Conservation (phyloP, 257 asterid species). For the Avicennia marina region DNA sequence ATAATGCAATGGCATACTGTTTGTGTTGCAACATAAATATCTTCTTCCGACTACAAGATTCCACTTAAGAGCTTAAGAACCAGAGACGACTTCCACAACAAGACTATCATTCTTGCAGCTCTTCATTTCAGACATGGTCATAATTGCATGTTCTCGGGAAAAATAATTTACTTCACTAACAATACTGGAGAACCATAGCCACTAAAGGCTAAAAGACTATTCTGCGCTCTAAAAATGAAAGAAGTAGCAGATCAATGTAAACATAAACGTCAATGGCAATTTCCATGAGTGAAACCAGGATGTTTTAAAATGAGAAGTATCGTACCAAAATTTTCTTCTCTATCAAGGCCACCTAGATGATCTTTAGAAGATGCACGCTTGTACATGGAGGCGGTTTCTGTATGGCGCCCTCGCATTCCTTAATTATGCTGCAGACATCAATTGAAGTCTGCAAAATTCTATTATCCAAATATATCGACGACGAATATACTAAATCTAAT, state of each 20-base stretch:
- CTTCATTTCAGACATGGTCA: background rate
- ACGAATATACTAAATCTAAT: background rate
- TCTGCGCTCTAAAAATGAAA: background rate
- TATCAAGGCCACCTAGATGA: slow-evolving; percentile 33
- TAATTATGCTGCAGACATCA: slow-evolving; percentile 20
- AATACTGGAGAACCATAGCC: background rate
- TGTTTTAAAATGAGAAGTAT: background rate
- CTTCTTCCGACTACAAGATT: background rate
- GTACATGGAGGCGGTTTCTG: slow-evolving; percentile 43
- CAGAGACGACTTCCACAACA: background rate
- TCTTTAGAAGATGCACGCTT: slow-evolving; percentile 66
- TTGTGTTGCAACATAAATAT: background rate
- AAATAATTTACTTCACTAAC: background rate
- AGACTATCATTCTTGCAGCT: background rate
- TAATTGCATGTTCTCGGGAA: background rate
- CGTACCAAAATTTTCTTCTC: slow-evolving; percentile 43
- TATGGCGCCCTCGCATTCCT: slow-evolving; percentile 48
- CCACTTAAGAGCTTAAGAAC: slow-evolving; percentile 22
- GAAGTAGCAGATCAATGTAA: background rate
- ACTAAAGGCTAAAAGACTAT: slow-evolving; percentile 1
- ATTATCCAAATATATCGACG: slow-evolving; percentile 15
- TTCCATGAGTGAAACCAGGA: background rate
- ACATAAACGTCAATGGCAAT: background rate
- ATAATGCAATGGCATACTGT: slow-evolving; percentile 30
- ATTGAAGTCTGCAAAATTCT: slow-evolving; percentile 24